Conservation (phyloP, 2,329 filamentous ascomycete species). For the Aspergillus fijiensis region DNA sequence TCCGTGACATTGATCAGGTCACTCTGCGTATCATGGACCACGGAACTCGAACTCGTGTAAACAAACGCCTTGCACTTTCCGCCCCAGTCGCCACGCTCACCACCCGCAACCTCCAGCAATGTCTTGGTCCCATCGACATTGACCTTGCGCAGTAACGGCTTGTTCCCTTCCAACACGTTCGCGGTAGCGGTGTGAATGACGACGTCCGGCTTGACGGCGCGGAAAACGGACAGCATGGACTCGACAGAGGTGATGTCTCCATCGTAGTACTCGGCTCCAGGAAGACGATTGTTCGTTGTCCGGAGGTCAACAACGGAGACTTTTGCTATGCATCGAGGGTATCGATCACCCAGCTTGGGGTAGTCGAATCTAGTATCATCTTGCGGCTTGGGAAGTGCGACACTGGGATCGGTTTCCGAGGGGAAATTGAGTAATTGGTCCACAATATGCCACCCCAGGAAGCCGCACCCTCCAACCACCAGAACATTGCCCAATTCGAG, state of each 20-base stretch:
- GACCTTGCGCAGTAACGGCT: conserved; percentile 71
- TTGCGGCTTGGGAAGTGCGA: conserved; percentile 36
- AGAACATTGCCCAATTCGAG: conserved; percentile 66
- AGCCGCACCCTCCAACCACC: conserved; percentile 80
- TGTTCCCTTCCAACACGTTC: conserved; percentile 50
- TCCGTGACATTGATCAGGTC: conserved; percentile 86
- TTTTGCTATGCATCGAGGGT: conserved; percentile 46
- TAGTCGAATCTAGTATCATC: conserved; percentile 39
- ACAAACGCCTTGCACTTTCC: conserved; percentile 68
- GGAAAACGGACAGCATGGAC: conserved; percentile 63
- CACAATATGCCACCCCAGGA: conserved; percentile 80
- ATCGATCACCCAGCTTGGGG: conserved; percentile 40
- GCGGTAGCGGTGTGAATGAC: conserved; percentile 91
- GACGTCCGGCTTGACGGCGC: conserved; percentile 68
- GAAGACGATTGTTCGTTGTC: conserved; percentile 65
- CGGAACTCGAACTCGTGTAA: conserved; percentile 86
- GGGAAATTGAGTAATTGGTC: conserved; percentile 66
- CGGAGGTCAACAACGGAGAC: conserved; percentile 72
- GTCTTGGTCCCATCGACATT: conserved; percentile 84
- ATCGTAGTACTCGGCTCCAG: conserved; percentile 67
- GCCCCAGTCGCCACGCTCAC: conserved; percentile 64
- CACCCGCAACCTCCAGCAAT: conserved; percentile 67
- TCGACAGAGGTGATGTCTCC: conserved; percentile 72
- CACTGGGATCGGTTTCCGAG: conserved; percentile 44
- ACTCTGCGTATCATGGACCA: conserved; percentile 75